These are phyloP conservation scores for Leccinum longicurvipes DNA, from an alignment of 768 basidiomycete species.

Conservation along the genomic window DNA sequence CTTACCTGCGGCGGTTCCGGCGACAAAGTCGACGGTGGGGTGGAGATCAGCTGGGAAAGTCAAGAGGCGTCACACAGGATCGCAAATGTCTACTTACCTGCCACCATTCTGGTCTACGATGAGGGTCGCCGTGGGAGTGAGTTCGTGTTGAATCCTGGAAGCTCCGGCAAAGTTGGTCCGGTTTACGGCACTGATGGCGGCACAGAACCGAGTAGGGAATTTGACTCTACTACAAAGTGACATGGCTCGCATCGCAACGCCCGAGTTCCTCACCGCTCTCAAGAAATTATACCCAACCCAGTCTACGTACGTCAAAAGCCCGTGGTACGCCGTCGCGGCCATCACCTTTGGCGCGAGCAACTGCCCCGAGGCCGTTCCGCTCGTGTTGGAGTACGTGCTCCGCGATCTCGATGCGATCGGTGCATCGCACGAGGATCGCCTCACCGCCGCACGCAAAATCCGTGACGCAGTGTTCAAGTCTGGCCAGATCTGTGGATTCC, in stretches of 20 bases:
- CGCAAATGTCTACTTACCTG: conserved; percentile 9
- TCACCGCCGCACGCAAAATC: conserved; percentile 49
- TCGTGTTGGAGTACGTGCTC: conserved; percentile 50
- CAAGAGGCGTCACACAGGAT: background rate
- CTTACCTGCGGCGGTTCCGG: conserved; percentile 66
- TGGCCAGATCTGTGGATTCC: conserved; percentile 54
- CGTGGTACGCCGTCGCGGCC: conserved; percentile 60
- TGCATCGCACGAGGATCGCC: conserved; percentile 33
- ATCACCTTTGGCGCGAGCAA: conserved; percentile 60
- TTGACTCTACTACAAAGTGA: too few species aligned
- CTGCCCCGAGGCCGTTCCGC: conserved; percentile 53
- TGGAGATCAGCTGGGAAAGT: conserved; percentile 36
- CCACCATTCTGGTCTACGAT: conserved; percentile 15
- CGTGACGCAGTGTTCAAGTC: conserved; percentile 63
- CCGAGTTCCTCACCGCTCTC: conserved; percentile 41
- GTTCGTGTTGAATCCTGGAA: background rate
- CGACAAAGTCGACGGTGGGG: conserved; percentile 73
- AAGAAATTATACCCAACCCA: conserved; percentile 44
- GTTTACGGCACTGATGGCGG: background rate
- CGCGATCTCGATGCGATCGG: conserved; percentile 38
- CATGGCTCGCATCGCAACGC: conserved; percentile 34
- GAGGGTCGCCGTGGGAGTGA: background rate
- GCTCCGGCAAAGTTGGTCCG: background rate
- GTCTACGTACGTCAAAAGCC: conserved; percentile 32
- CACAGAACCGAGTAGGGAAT: background rate